A percentile compares a stretch with the other conserved stretches of the same genome.
phyloP scores from a whole-genome alignment of 2,329 filamentous ascomycete genomes.

The Aspergillus awamori region DNA sequence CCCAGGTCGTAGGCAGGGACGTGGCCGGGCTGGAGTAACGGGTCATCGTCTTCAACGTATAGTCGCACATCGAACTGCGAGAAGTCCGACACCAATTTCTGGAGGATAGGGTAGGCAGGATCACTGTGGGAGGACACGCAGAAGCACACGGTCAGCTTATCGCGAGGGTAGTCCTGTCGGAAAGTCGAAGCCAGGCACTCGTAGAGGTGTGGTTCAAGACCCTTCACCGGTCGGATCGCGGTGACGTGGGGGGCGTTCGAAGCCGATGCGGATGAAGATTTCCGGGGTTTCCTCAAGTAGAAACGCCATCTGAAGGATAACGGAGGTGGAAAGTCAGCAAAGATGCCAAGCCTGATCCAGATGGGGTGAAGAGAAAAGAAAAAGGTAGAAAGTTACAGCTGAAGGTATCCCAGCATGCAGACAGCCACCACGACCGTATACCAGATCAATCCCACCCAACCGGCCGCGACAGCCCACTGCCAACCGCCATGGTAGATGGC shows the following conservation, averaged over 20 bases:
- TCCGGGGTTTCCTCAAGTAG: constrained; percentile 52
- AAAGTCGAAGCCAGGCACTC: constrained; percentile 89
- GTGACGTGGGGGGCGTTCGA: constrained; percentile 76
- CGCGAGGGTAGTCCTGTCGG: constrained; percentile 74
- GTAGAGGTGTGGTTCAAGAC: constrained; percentile 84
- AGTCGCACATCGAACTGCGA: constrained; percentile 70
- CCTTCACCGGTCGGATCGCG: constrained; percentile 90
- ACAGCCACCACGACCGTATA: constrained; percentile 59
- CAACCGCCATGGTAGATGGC: constrained; percentile 32
- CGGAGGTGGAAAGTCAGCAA: constrained; percentile 11
- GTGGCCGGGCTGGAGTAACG: constrained; percentile 60
- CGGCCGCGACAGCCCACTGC: constrained; percentile 44
- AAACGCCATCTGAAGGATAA: constrained; percentile 54
- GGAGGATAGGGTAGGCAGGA: constrained; percentile 73
- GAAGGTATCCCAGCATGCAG: constrained; percentile 60
- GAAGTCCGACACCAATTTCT: constrained; percentile 72
- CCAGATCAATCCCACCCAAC: constrained; percentile 57
- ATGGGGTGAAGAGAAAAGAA: not conserved
- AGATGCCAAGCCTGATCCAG: not conserved
- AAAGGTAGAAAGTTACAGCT: constrained; percentile 53
- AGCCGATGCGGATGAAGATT: constrained; percentile 43
- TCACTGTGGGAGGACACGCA: constrained; percentile 77
- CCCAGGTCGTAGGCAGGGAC: constrained; percentile 66
- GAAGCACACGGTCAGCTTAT: constrained; percentile 77
- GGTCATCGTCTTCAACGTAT: constrained; percentile 80